Base-by-base conservation (phyloP, 371 early-diverging fungal species). In the Zancudomyces culisetae region DNA sequence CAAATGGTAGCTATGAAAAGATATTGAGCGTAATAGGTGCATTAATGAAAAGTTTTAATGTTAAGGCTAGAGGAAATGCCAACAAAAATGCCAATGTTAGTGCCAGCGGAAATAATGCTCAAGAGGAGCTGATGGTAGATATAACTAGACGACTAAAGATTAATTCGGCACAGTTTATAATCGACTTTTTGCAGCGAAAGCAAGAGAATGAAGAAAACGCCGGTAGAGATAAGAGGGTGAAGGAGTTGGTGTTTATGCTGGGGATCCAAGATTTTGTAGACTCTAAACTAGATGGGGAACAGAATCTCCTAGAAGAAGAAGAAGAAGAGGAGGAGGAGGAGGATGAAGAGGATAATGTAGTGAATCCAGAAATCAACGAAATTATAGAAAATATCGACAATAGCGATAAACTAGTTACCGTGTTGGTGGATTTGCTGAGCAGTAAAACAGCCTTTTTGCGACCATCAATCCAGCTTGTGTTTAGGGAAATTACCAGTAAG, bases 391-490 rank as follows among this genome's bases (percentile, higher is more conserved):
- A 48, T 18, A 42, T 35, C 42, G 50, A 22, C 0, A 30, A 47
- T 26, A 58, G 29, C 18, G 75, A 74, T 22, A 78, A 79, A 52
- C 81, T 75, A 13, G 70, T 80, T 45, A 87, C 92, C 2, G 74
- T 90, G 29, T 67, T 92, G 53, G 68, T 95, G 57, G 77, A 83
- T 59, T 81, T 92, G 70, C 64, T 95, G 69, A 78, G 86, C 49
- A 82, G 80, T 58, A 79, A 81, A n/a, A 86, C 86, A 19, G 73
- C 76, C 46, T 60, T 82, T 18, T 69, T 89, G 50, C 75, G 88
- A 42, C 71, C 72, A 26, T 64, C 90, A 46, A 76, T 86, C 29
- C 79, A 83, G 52, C 77, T 79, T 57, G 85, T 83, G 42, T 95
- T 95, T 73, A 79, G 71, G 27, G 77, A 77, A 22, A 87, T 95